A percentile compares a stretch with the other conserved stretches of the same genome.
These are phyloP conservation scores for Colletotrichum lindemuthianum DNA, from an alignment of 2,329 filamentous ascomycete genomes.

Conservation along the genomic window DNA sequence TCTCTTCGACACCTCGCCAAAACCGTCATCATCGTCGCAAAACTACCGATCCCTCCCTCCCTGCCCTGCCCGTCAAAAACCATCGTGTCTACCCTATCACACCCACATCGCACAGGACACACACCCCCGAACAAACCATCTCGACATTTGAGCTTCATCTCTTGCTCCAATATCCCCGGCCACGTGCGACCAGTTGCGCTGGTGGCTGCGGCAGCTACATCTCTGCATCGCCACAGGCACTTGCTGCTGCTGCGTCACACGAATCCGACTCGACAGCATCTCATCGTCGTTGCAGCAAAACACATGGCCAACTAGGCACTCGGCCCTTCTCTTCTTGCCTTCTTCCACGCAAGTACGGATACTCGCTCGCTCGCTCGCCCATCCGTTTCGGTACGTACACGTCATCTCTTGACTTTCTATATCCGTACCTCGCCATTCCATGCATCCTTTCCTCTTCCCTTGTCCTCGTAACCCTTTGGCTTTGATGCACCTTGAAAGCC, in stretches of 20 bases:
- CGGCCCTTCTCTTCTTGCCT: too few relatives aligned
- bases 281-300: neutral
- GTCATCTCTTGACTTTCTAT: neutral
- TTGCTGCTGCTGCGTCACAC: neutral
- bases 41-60: too few relatives aligned
- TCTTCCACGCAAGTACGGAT: too few relatives aligned
- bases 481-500: slow-evolving; percentile 7
- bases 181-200: neutral
- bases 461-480: slow-evolving; percentile 11
- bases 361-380: too few relatives aligned
- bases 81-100: too few relatives aligned
- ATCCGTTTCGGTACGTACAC: slow-evolving; percentile 22
- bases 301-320: too few relatives aligned
- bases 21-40: neutral
- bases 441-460: slow-evolving; percentile 19
- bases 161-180: neutral
- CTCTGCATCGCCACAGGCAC: neutral
- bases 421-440: neutral
- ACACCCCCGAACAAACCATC: neutral
- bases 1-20: slow-evolving; percentile 2
- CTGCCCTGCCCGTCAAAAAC: too few relatives aligned
- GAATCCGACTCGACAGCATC: neutral
- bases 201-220: too few relatives aligned
- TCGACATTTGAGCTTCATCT: neutral
- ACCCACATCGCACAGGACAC: neutral